Evolutionary conservation across 2,329 filamentous ascomycete genomes (phyloP), one percentile per base, ranked within the genome.

Genomic region (Pezicula radicicola): DNA sequence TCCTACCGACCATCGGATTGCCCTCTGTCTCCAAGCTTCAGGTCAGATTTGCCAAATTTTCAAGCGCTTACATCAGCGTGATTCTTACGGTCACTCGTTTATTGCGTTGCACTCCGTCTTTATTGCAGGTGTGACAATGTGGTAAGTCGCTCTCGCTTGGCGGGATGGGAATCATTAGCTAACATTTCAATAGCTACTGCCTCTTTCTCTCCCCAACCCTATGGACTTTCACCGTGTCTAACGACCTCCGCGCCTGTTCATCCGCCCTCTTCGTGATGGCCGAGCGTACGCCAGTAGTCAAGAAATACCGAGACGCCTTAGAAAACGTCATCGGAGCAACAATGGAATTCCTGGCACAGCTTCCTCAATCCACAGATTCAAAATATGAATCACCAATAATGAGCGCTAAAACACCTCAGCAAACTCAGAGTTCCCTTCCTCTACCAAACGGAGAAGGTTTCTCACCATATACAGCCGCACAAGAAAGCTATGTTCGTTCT

Each of bases 251-350:
- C 18, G 72, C 72, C 12, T 74, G 72, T 55, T 74, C 71, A 5
- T 72, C 70, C 1, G 71, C 73, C 0, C 63, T 75, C 2, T 75
- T 74, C 45, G 71, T 74, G n/a, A 74, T 75, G 70, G 70, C 70
- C 5, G 72, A 75, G 54, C 68, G 71, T 44, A 72, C 72, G 9
- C 62, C 66, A 8, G 73, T 70, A 61, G 71, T 75, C 1, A 74
- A 70, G 51, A 70, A 69, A 53, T 73, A 73, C 56, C 68, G 71
- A 16, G 70, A 74, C 36, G 69, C 71, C 3, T 70, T 74, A 44
- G 71, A 74, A 47, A 56, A 70, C 3, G 64, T 74, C 3, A 70
- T 72, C 25, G 68, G 70, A 48, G 69, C 70, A 1, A 66, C 70
- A 0, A 73, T 73, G 70, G 70, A 74, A 30, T 62, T 62, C 51